These are phyloP conservation scores for Sonneratia caseolaris DNA, from an alignment of 345 rosid species.

Conservation along the genomic window DNA sequence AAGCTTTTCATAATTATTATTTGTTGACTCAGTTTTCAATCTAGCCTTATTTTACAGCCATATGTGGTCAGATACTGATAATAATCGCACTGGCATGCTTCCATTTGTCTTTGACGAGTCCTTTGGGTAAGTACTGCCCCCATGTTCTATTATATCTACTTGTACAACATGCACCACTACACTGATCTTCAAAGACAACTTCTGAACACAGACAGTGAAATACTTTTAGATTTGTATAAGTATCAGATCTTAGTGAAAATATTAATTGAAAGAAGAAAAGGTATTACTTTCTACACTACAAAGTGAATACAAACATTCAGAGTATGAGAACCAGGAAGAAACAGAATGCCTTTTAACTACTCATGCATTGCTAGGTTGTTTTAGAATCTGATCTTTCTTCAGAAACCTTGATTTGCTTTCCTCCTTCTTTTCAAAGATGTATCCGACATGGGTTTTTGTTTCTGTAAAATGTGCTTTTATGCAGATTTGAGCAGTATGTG, in stretches of 20 bases:
- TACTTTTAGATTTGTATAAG: not conserved
- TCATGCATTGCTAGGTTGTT: not conserved
- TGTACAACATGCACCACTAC: no score
- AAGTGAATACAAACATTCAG: not conserved
- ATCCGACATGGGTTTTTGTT: not conserved
- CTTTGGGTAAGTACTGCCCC: slow-evolving; percentile 58
- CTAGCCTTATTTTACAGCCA: slow-evolving; percentile 47
- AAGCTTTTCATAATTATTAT: not conserved
- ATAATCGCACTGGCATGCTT: slow-evolving; percentile 86
- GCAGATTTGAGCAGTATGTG: slow-evolving; percentile 97
- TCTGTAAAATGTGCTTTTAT: slow-evolving; percentile 4
- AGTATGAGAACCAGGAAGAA: not conserved
- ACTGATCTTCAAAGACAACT: no score
- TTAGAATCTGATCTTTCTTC: slow-evolving; percentile 4
- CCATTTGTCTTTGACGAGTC: slow-evolving; percentile 91
- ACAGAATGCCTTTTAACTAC: not conserved
- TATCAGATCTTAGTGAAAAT: not conserved
- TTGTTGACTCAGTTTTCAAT: slow-evolving; percentile 9
- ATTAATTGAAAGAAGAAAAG: not conserved
- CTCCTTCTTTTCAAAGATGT: not conserved
- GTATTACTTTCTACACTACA: not conserved
- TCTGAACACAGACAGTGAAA: no score
- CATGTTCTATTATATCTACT: no score
- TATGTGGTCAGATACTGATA: slow-evolving; percentile 92
- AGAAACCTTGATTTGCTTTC: not conserved